Conservation (phyloP, 257 asterid genomes). For the Penstemon newberryi region DNA sequence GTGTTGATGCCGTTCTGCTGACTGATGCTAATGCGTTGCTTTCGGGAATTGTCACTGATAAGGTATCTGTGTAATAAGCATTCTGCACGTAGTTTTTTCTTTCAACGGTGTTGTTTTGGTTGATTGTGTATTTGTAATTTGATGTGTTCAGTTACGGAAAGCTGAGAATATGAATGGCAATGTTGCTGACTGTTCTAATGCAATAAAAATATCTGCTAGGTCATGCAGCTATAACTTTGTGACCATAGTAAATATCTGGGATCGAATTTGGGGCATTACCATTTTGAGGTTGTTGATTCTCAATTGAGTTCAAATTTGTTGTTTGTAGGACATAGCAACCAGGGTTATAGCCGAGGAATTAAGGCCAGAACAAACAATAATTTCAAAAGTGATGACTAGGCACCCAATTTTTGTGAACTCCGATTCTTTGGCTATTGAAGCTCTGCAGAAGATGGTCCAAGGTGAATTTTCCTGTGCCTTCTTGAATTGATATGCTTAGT, state of each 20-base stretch:
- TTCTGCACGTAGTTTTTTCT: slow-evolving; percentile 8
- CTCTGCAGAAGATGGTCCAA: slow-evolving; percentile 99
- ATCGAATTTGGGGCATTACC: slow-evolving; percentile 1
- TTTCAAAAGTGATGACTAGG: slow-evolving; percentile 93
- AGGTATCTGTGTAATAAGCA: slow-evolving; percentile 42
- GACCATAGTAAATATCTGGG: slow-evolving; percentile 1
- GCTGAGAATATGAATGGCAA: slow-evolving; percentile 9
- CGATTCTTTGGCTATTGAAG: slow-evolving; percentile 89
- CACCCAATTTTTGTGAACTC: slow-evolving; percentile 88
- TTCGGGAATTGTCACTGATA: slow-evolving; percentile 96
- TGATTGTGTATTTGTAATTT: slow-evolving; percentile 1
- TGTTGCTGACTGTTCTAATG: slow-evolving; percentile 22
- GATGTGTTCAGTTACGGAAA: slow-evolving; percentile 11
- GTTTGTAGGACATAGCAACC: slow-evolving; percentile 75
- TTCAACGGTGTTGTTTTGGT: slow-evolving; percentile 17
- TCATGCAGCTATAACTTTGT: slow-evolving; percentile 12
- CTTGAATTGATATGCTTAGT: slow-evolving; percentile 6
- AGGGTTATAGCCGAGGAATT: slow-evolving; percentile 95
- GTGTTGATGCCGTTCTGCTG: slow-evolving; percentile 86
- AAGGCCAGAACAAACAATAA: slow-evolving; percentile 78
- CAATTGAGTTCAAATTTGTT: slow-evolving; percentile 17
- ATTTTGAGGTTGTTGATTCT: slow-evolving; percentile 18
- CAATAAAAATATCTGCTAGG: slow-evolving; percentile 2
- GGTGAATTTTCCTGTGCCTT: slow-evolving; percentile 45
- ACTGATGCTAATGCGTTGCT: slow-evolving; percentile 92